Evolutionary conservation across 106 monocot genomes (phyloP), one percentile per base, ranked within the genome.

Genomic region (Hemerocallis citrina): DNA sequence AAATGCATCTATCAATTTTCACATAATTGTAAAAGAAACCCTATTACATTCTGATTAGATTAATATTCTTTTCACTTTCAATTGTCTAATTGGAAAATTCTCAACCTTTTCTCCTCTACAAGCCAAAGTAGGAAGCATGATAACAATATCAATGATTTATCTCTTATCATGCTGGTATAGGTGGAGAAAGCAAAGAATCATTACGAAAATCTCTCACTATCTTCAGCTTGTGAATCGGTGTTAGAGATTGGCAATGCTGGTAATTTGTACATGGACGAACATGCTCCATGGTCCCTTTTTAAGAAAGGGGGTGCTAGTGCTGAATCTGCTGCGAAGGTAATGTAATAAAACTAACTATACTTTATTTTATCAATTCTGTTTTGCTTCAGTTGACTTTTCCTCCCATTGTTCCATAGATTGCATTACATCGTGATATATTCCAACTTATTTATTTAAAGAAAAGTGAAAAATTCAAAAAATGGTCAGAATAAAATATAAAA

Each of bases 321-420:
- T 50, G 91, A 90, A 87, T 70, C 51, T 59, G 96, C 96, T 44
- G 74, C 81, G 44, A 91, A 91, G 96, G 96, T 91, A 69, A 65
- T 17, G 21, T n/a, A 34, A 63, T 57, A 11, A 33, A 66, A 66
- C 34, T 22, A 21, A 52, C 2, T 57, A 15, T 5, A 35, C n/a
- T 36, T 52, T 16, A 25, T 19, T 29, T 15, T 0, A 6, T 24
- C 9, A 11, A 27, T 62, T 34, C 30, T 35, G n/a, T 21, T 20
- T 13, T 19, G 34, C 19, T 34, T 33, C 2, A 6, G 2, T 57
- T 52, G 12, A 9, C 7, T 52, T 15, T 52, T 16, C 11, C 13
- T 17, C 13, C 30, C 12, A 12, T 30, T 14, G 27, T 52, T 13
- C 30, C 30, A 5, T 52, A 13, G 5, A 7, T 47, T 47, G 1